Evolutionary conservation across 2,329 filamentous ascomycete genomes (phyloP), one percentile per base, ranked within the genome.

Genomic region (Penicillium olsonii): DNA sequence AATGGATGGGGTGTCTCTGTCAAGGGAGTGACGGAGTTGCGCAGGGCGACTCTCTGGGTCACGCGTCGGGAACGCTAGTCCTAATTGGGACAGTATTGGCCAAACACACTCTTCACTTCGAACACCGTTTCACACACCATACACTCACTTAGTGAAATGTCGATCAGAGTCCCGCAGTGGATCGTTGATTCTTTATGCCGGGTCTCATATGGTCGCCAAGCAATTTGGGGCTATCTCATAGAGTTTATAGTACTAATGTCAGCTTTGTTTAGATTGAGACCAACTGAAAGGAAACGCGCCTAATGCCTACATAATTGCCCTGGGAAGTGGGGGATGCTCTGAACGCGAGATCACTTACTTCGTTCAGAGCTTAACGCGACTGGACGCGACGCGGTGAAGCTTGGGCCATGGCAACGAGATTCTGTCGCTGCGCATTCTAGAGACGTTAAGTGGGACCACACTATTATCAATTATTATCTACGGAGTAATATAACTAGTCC

Each of bases 41-140:
- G 55, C 61, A 64, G 60, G 62, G 62, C 62, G 59, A 64, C 54
- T 56, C 63, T 61, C 53, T 56, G 51, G 56, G 67, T 71, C 68
- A 71, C 68, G 68, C 68, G 68, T 69, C 68, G 63, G 67, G 26
- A 48, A 52, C 67, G 62, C 68, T 71, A 70, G 59, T 24, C 68
- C 67, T 22, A 22, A 61, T 59, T 53, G 33, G 34, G 35, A 15
- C 38, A 37, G 40, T 37, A 47, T 33, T 24, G 22, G 4, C 22
- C 11, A 29, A 31, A 20, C 31, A 31, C 45, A 18, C 18, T 12
- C 22, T 6, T 22, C 12, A 14, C 10, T 11, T 29, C 27, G 14
- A 37, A 19, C 24, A n/a, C n/a, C n/a, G n/a, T 24, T 24, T 8
- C 8, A 24, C 8, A 24, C 8, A 24, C 22, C 22, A 24, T 24